phyloP scores from a whole-genome alignment of 1,284 basidiomycete genomes.

The Afroboletus lepidellus region DNA sequence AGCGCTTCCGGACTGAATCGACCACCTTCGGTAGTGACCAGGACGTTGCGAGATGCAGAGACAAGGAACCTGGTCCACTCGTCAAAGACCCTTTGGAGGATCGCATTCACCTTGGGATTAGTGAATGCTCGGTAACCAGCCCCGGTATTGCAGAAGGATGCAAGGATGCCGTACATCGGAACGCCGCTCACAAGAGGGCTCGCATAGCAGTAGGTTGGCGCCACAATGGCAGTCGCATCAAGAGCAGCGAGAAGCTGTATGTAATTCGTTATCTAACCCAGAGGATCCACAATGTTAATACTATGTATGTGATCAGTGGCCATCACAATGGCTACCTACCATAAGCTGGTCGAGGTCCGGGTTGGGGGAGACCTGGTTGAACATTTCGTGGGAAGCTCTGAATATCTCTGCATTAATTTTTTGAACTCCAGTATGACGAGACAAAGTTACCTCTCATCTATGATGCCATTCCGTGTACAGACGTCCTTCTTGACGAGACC shows the following conservation, averaged over 20 bases:
- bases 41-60: slow-evolving; percentile 42
- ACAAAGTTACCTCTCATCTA: slow-evolving; percentile 10
- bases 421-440: slow-evolving; percentile 41
- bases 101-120: slow-evolving; percentile 42
- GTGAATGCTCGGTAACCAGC: slow-evolving; percentile 46
- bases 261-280: slow-evolving; percentile 43
- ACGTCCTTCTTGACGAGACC: slow-evolving; percentile 5
- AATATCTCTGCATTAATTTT: slow-evolving; percentile 39
- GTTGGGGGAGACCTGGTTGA: slow-evolving; percentile 16
- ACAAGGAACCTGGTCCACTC: slow-evolving; percentile 47
- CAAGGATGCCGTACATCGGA: slow-evolving; percentile 8
- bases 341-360: too few species aligned
- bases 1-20: slow-evolving; percentile 46
- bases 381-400: slow-evolving; percentile 39
- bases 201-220: slow-evolving; percentile 13
- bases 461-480: not conserved
- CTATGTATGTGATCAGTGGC: too few species aligned
- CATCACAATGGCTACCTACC: too few species aligned
- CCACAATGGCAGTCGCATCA: slow-evolving; percentile 38
- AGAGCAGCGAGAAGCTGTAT: slow-evolving; percentile 44
- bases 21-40: slow-evolving; percentile 36
- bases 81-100: slow-evolving; percentile 42
- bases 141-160: slow-evolving; percentile 27
- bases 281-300: not conserved
- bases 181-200: slow-evolving; percentile 27